A percentile compares a stretch with the other conserved stretches of the same genome.
Conservation (phyloP, 1,284 basidiomycete genomes). For the Rhizopogon hawkerae region DNA sequence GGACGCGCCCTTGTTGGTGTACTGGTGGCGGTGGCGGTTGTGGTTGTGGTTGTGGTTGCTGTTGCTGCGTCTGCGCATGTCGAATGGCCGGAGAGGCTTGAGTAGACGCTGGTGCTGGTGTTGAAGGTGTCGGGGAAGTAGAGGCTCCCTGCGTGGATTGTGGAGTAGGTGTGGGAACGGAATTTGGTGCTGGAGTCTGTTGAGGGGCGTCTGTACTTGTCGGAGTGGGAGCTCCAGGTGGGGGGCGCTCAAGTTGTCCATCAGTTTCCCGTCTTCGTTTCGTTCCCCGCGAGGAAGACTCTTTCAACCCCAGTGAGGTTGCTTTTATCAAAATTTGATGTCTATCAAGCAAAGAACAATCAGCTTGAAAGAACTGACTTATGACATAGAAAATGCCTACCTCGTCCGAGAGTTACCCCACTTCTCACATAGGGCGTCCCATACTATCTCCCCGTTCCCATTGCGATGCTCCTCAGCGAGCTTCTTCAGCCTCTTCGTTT, state of each 20-base stretch:
- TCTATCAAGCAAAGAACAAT: constrained; percentile 27
- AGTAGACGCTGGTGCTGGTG: constrained; percentile 25
- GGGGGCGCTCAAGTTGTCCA: constrained; percentile 23
- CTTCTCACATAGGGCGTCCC: constrained; percentile 65
- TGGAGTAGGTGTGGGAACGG: constrained; percentile 16
- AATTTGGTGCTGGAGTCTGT: constrained; percentile 13
- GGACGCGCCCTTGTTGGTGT: constrained; percentile 24
- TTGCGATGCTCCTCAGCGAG: constrained; percentile 57
- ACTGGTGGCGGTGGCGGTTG: constrained; percentile 15
- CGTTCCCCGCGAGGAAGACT: constrained; percentile 54
- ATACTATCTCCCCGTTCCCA: constrained; percentile 51
- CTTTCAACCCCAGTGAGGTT: constrained; percentile 63
- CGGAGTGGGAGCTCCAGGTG: constrained; percentile 19
- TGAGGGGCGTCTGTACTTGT: constrained; percentile 15
- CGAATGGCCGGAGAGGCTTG: constrained; percentile 27
- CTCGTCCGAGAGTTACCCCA: constrained; percentile 66
- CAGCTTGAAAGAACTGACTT: constrained; percentile 2
- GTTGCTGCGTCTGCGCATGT: constrained; percentile 19
- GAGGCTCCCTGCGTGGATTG: constrained; percentile 19
- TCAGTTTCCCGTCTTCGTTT: constrained; percentile 54
- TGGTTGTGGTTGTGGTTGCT: constrained; percentile 21
- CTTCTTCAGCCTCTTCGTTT: constrained; percentile 55
- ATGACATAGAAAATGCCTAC: constrained; percentile 26
- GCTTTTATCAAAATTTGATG: constrained; percentile 75
- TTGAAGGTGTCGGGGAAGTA: constrained; percentile 23